Conservation (phyloP, 164 flowering plant genomes). For the Warburgia ugandensis region DNA sequence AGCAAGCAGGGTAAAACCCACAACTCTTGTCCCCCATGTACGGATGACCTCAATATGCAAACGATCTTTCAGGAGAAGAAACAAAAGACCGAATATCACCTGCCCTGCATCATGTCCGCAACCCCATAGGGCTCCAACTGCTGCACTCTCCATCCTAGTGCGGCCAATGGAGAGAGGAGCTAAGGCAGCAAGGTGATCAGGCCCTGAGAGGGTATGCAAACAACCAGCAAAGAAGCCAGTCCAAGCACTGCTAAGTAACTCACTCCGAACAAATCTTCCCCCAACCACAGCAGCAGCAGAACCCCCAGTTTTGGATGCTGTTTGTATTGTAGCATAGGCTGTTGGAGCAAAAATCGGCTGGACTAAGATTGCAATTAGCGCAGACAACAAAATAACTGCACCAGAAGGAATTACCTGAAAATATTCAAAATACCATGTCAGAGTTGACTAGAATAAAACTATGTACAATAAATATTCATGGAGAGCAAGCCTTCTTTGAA, state of each 20-base stretch:
- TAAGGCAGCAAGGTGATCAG: constrained; percentile 97
- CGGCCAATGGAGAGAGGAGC: constrained; percentile 99
- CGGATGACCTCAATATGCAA: constrained; percentile 81
- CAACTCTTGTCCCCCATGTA: constrained; percentile 96
- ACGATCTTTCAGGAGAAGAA: constrained; percentile 75
- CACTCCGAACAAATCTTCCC: constrained; percentile 48
- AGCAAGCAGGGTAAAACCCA: constrained; percentile 78
- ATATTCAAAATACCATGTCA: too few relatives aligned
- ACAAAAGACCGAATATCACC: constrained; percentile 81
- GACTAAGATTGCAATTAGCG: constrained; percentile 30
- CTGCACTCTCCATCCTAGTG: constrained; percentile 78
- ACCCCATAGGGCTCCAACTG: constrained; percentile 98
- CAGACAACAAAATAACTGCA: constrained; percentile 42
- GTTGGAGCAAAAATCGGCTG: constrained; percentile 56
- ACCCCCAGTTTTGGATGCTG: too few relatives aligned
- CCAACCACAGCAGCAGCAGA: constrained; percentile 46
- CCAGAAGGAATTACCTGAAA: constrained; percentile 51
- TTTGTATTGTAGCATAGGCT: constrained; percentile 77
- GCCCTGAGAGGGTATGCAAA: constrained; percentile 93
- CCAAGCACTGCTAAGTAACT: constrained; percentile 86
- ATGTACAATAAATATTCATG: too few relatives aligned
- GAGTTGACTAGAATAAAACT: too few relatives aligned
- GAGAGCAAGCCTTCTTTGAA: too few relatives aligned
- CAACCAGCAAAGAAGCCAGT: constrained; percentile 98
- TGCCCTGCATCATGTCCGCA: constrained; percentile 99